Evolutionary conservation across 1,139 yeast genomes (phyloP).

Genomic region (Geotrichum klebahnii): DNA sequence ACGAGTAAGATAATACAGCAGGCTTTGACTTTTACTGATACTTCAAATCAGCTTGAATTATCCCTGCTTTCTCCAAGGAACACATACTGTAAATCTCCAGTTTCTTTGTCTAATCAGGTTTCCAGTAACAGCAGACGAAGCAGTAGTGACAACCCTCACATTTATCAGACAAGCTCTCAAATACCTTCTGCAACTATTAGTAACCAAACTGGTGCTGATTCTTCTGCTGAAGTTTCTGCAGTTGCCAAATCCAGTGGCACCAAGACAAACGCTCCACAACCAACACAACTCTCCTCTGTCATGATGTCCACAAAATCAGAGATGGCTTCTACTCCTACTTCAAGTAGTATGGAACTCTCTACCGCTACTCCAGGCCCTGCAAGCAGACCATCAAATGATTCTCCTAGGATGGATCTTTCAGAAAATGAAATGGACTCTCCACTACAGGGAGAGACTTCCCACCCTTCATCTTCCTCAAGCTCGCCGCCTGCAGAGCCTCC

Average conservation of each 20-base stretch:
- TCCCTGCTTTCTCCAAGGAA: not conserved
- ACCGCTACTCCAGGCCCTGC: not conserved
- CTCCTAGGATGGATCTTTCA: not conserved
- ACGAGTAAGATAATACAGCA: slow-evolving; percentile 1
- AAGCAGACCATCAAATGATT: slow-evolving; percentile 3
- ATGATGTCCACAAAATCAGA: slow-evolving; percentile 1
- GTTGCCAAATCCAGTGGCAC: not conserved
- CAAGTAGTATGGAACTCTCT: slow-evolving; percentile 1
- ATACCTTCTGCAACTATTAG: not conserved
- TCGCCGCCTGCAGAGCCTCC: slow-evolving; percentile 9
- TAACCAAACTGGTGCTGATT: not conserved
- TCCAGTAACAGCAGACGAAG: not conserved
- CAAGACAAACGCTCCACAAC: not conserved
- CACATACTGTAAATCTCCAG: not conserved
- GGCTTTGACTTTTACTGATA: not conserved
- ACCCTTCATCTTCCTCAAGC: slow-evolving; percentile 11
- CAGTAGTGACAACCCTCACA: slow-evolving; percentile 1
- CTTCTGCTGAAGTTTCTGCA: not conserved
- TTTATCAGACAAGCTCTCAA: not conserved
- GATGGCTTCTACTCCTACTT: slow-evolving; percentile 1
- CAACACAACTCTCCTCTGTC: too few species aligned
- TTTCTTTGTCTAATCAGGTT: not conserved
- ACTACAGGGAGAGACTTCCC: not conserved
- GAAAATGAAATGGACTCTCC: slow-evolving; percentile 7
- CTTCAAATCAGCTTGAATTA: not conserved